A percentile compares a stretch with the other conserved stretches of the same genome.
Conservation (phyloP, 2,329 filamentous ascomycete species). For the Sporothrix pallida region DNA sequence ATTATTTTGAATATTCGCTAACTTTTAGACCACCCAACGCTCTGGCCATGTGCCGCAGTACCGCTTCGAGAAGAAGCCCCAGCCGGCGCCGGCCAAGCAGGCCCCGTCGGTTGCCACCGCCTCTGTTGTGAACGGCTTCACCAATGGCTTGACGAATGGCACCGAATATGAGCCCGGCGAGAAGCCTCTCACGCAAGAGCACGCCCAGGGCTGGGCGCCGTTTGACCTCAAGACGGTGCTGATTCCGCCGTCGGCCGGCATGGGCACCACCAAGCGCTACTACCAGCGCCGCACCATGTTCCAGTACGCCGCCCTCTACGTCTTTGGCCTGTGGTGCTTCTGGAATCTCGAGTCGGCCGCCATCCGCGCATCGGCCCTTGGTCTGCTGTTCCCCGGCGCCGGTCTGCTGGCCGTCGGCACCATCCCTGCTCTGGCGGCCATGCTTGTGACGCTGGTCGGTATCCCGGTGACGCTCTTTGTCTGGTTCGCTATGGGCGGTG, state of each 20-base stretch:
- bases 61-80: not conserved
- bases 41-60: not conserved
- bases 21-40: not conserved
- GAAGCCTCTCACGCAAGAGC: not conserved
- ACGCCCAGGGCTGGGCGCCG: not conserved
- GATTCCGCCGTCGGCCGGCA: not conserved
- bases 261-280: not conserved
- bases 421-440: not conserved
- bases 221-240: conserved; percentile 5
- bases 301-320: not conserved
- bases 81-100: not conserved
- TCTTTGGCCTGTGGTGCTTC: not conserved
- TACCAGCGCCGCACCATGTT: conserved; percentile 9
- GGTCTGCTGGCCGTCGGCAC: not conserved
- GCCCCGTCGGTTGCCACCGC: too few relatives aligned
- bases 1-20: not conserved
- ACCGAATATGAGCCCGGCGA: not conserved
- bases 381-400: conserved; percentile 6
- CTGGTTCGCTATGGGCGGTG: conserved; percentile 4
- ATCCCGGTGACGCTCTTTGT: not conserved
- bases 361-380: not conserved
- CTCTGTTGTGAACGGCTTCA: too few relatives aligned
- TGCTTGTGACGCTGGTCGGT: not conserved
- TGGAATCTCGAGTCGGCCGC: not conserved
- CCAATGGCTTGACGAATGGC: not conserved